These are phyloP conservation scores for Mitragyna speciosa DNA, from an alignment of 257 asterid species.

Conservation along the genomic window DNA sequence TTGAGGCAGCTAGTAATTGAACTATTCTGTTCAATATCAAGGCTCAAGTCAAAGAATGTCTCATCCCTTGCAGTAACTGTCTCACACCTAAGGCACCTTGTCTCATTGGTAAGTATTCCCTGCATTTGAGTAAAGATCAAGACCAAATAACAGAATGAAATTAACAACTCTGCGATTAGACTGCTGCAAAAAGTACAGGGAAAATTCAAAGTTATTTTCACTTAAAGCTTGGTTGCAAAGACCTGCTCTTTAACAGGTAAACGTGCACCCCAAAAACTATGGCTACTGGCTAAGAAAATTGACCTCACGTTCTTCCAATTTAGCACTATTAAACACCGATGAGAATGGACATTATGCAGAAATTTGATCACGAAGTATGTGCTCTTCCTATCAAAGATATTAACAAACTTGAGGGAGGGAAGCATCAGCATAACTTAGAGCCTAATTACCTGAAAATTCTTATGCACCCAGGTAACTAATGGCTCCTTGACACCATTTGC, in stretches of 20 bases:
- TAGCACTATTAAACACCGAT: not conserved
- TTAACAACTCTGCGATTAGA: not conserved
- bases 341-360: not conserved
- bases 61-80: constrained; percentile 96
- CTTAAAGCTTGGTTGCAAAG: not conserved
- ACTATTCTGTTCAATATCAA: constrained; percentile 92
- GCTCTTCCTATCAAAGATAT: not conserved
- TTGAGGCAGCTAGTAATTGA: constrained; percentile 95
- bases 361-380: not conserved
- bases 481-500: constrained; percentile 63
- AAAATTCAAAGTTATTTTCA: not conserved
- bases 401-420: not conserved
- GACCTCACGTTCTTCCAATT: not conserved
- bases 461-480: constrained; percentile 83
- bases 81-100: constrained; percentile 82
- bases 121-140: constrained; percentile 19
- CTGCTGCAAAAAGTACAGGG: not conserved
- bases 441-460: constrained; percentile 70
- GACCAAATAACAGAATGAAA: not conserved
- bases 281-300: not conserved
- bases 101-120: constrained; percentile 92
- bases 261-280: not conserved
- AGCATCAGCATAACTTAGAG: constrained; percentile 44
- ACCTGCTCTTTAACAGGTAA: not conserved
- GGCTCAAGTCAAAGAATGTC: constrained; percentile 83